Conservation (phyloP, 805 yeast species). For the Clavispora asparagi region DNA sequence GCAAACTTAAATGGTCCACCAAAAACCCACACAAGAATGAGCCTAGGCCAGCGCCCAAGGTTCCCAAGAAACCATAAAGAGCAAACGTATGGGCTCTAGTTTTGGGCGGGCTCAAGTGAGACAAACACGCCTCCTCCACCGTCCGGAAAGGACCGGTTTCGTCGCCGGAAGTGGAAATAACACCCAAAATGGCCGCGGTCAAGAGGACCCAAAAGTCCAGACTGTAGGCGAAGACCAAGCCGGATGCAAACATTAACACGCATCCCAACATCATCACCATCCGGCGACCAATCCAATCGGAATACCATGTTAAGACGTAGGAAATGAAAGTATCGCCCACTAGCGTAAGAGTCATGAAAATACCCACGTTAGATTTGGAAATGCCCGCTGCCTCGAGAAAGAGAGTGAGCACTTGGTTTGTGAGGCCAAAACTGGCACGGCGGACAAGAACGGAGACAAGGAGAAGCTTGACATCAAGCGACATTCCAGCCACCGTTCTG, state of each 20-base stretch:
- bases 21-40: slow-evolving; percentile 57
- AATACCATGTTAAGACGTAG: slow-evolving; percentile 68
- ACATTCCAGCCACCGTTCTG: background rate
- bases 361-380: slow-evolving; percentile 57
- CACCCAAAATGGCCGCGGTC: slow-evolving; percentile 74
- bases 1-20: slow-evolving; percentile 40
- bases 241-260: slow-evolving; percentile 62
- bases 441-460: slow-evolving; percentile 68
- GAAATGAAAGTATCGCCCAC: slow-evolving; percentile 75
- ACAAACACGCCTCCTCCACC: slow-evolving; percentile 77
- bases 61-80: slow-evolving; percentile 61
- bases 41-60: slow-evolving; percentile 73
- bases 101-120: slow-evolving; percentile 64
- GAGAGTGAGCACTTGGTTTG: slow-evolving; percentile 72
- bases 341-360: slow-evolving; percentile 77
- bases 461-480: slow-evolving; percentile 53
- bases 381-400: slow-evolving; percentile 54
- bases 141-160: slow-evolving; percentile 90
- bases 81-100: slow-evolving; percentile 73
- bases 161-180: slow-evolving; percentile 83
- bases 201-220: slow-evolving; percentile 52
- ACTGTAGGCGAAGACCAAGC: slow-evolving; percentile 55
- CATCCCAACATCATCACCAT: slow-evolving; percentile 60
- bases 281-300: slow-evolving; percentile 67
- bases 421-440: slow-evolving; percentile 69